Evolutionary conservation across 73 alveolate species (phyloP), one percentile per base, ranked within the genome.

Genomic region (Paramecium biaurelia): DNA sequence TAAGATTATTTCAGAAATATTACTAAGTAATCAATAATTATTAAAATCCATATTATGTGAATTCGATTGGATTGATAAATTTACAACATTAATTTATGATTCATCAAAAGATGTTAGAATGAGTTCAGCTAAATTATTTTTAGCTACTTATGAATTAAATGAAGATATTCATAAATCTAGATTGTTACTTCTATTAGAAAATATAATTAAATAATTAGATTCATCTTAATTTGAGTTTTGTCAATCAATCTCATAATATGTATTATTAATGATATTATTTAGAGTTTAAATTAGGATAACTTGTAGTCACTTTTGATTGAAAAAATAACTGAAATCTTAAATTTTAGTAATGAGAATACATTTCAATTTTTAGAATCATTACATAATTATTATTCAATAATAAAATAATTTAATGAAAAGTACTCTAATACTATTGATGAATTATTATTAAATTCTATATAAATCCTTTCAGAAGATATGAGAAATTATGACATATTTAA

Each of bases 1-100:
- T 15, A 72, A 37, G 7, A 63, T n/a, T 15, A 63, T 63, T 14
- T 63, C 84, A 30, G 84, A 63, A 32, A 63, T 63, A 26, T 32
- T 63, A 63, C 34, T 72, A 15, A 35, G 20, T 72, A 38, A 72
- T 35, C 58, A 72, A 32, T 20, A 8, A 21, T 35, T 72, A 35
- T 72, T 32, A 37, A 34, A 72, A 35, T 20, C 47, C 28, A 79
- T 79, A 23, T 30, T 79, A 63, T 26, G 47, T 2, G 90, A 79
- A 24, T 79, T 43, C 18, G 90, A 79, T 79, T 79, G 90, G 90
- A 23, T 42, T 23, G 90, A 79, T 79, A 79, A 47, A 24, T 45
- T 79, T 12, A 43, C 90, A 20, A 43, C 45, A 9, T 79, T 79
- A 34, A 43, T 79, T 24, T 79, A 79, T 45, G 90, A 79, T 21